Base-by-base conservation (phyloP, 129 eudicot genomes). In the Lactuca sativa region DNA sequence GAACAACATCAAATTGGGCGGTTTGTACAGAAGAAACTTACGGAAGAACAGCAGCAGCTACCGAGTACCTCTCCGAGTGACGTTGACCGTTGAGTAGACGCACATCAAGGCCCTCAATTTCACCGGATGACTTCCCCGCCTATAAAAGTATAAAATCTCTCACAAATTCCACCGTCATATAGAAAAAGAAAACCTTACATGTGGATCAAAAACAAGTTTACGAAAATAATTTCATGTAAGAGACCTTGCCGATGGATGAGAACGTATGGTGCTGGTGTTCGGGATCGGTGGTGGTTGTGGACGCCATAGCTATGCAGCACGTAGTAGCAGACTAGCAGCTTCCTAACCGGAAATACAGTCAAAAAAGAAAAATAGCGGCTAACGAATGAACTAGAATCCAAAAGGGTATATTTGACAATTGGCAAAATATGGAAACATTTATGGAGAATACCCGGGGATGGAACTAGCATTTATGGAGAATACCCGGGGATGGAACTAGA, bases 1-100 rank as follows among this genome's bases (percentile, higher is more conserved):
- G 17, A 66, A 4, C 44, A 58, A 74, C 7, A n/a, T 53, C 36
- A 37, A 31, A 33, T 18, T 14, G 37, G 54, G 66, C 25, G 56
- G 49, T 37, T 64, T 57, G 2, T 8, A 36, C 0, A 62, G 40
- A 9, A 76, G 30, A 70, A 25, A 83, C 91, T 86, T 65, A 92
- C 98, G 98, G 86, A 43, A 86, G 81, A 52, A 86, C 67, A 6
- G 86, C 89, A 43, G 96, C 69, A 37, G 66, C 72, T 53, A 84
- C 53, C 2, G 96, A 89, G 67, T 84, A 92, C 4, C 68, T 75
- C 32, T 85, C 86, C 3, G 61, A 40, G 3, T 70, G 86, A 37
- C 56, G 78, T 7, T 62, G 52, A 17, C 73, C 78, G 34, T 74
- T 68, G 36, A 86, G 16, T 56, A 89, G 84, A 55, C 86, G 91